Evolutionary conservation across 805 yeast species (phyloP), one percentile per base, ranked within the genome.

Genomic region (Clavispora fructus): DNA sequence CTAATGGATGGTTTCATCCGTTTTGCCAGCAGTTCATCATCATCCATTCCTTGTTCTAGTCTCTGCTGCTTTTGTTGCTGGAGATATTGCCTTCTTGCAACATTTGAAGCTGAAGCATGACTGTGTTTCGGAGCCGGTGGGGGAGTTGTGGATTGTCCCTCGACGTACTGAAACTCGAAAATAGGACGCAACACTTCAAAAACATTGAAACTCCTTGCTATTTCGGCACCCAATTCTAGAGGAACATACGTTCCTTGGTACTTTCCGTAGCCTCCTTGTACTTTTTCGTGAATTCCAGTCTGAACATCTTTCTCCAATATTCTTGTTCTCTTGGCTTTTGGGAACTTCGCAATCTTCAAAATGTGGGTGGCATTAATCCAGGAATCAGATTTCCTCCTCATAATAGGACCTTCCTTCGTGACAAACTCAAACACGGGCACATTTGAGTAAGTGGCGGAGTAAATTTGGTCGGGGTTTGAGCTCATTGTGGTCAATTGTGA

Each of bases 301-400:
- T 74, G 78, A 37, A 82, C 80, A 52, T 82, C 87, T 51, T 74
- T 73, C 50, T 83, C 89, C 49, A 84, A 74, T 42, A 81, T 72
- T 48, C 82, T 75, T 8, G 86, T 80, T 41, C 87, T 67, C 48
- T 77, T 75, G 17, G 85, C 79, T 55, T 82, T 77, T 53, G 85
- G 87, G 47, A 82, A 74, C 41, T 83, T 82, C 25, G 86, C 87
- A 26, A 83, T 75, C 58, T 82, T 83, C 45, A 85, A 68, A 30
- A 84, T 77, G 61, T 84, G 90, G 4, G 89, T 82, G 16, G 87
- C 89, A 60, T 85, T 85, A 53, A 85, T 77, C 71, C 80, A 79
- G 12, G 83, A 75, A 61, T 85, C 90, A 35, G 62, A 62, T 40
- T 78, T 71, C 41, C 90, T 69, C 44, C 87, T 70, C 87, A 83